These are phyloP conservation scores for Amniculicola lignicola DNA, from an alignment of 495 filamentous ascomycete genomes.

Conservation along the genomic window DNA sequence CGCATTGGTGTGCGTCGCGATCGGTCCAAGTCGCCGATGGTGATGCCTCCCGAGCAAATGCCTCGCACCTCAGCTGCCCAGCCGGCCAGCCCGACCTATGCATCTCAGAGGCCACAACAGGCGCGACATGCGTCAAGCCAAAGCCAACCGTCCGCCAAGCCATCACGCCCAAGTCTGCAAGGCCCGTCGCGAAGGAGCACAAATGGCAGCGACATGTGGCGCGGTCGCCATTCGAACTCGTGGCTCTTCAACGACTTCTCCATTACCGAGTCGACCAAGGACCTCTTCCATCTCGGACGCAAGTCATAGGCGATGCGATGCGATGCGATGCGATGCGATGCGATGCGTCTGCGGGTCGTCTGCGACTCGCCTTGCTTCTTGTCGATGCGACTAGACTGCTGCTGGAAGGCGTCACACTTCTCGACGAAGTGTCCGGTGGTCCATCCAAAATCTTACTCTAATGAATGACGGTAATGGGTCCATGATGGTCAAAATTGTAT, in stretches of 20 bases:
- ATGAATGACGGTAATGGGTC: neutral
- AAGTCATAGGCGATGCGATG: slow-evolving; percentile 19
- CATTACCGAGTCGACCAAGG: slow-evolving; percentile 27
- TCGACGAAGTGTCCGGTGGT: slow-evolving; percentile 20
- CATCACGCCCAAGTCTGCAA: slow-evolving; percentile 13
- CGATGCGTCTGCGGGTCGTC: slow-evolving; percentile 10
- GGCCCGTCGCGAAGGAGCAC: slow-evolving; percentile 19
- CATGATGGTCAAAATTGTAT: no score
- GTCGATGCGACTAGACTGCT: slow-evolving; percentile 20
- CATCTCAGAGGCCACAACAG: slow-evolving; percentile 22
- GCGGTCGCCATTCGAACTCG: slow-evolving; percentile 32
- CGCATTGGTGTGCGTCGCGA: slow-evolving; percentile 13
- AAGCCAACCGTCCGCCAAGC: slow-evolving; percentile 1
- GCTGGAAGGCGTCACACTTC: slow-evolving; percentile 18
- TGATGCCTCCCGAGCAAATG: slow-evolving; percentile 30
- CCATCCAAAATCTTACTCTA: slow-evolving; percentile 12
- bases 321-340: no score
- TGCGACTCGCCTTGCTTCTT: slow-evolving; percentile 13
- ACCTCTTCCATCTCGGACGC: slow-evolving; percentile 24
- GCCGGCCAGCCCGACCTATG: slow-evolving; percentile 9
- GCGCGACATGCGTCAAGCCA: slow-evolving; percentile 23
- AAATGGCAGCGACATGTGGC: slow-evolving; percentile 30
- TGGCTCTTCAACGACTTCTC: slow-evolving; percentile 37
- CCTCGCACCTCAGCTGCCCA: slow-evolving; percentile 4
- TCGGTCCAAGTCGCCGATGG: slow-evolving; percentile 29